These are phyloP conservation scores for Zygosaccharomyces sapae DNA, from an alignment of 1,139 yeast genomes.

Conservation along the genomic window DNA sequence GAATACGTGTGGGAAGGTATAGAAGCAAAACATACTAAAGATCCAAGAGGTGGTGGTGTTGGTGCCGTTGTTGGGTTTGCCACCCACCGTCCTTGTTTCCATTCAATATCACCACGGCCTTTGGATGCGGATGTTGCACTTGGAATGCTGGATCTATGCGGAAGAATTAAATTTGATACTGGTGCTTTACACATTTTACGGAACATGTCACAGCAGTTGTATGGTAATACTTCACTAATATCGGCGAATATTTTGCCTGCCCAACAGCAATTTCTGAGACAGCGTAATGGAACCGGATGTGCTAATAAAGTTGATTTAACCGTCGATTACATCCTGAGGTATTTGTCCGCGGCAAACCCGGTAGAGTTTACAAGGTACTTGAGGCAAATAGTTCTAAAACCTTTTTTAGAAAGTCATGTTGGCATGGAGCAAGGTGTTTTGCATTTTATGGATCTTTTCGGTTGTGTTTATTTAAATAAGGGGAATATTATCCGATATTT, in stretches of 20 bases:
- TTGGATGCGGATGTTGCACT: slow-evolving; percentile 23
- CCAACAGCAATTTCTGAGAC: slow-evolving; percentile 19
- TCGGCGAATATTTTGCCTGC: slow-evolving; percentile 19
- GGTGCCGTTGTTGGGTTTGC: slow-evolving; percentile 30
- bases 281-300: slow-evolving; percentile 17
- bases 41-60: slow-evolving; percentile 18
- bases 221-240: slow-evolving; percentile 19
- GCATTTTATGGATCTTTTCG: slow-evolving; percentile 29
- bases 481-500: slow-evolving; percentile 23
- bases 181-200: slow-evolving; percentile 19
- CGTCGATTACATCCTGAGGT: slow-evolving; percentile 27
- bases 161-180: slow-evolving; percentile 26
- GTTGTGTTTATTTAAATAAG: slow-evolving; percentile 27
- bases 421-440: slow-evolving; percentile 22
- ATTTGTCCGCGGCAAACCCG: slow-evolving; percentile 34
- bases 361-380: slow-evolving; percentile 25
- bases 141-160: slow-evolving; percentile 22
- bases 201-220: slow-evolving; percentile 21
- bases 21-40: slow-evolving; percentile 9
- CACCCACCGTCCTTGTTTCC: slow-evolving; percentile 30
- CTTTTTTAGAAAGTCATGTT: slow-evolving; percentile 22
- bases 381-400: slow-evolving; percentile 20
- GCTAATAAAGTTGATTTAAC: slow-evolving; percentile 27
- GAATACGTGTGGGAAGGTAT: slow-evolving; percentile 31
- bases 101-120: slow-evolving; percentile 26